Conservation (phyloP, 306 rosid species). For the Corylus americana region DNA sequence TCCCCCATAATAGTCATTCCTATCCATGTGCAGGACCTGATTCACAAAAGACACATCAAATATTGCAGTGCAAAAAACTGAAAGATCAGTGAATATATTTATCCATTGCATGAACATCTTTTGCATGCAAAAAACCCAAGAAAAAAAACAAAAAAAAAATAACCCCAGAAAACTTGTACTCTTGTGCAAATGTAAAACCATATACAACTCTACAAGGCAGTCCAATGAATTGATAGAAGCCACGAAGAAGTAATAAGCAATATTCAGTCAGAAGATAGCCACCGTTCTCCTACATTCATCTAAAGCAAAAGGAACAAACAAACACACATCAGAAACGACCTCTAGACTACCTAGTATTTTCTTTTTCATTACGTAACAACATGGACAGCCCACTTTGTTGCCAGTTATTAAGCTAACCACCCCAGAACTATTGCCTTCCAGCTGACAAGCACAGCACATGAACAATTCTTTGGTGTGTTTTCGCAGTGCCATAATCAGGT, state of each 20-base stretch:
- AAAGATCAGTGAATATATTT: neutral
- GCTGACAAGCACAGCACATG: neutral
- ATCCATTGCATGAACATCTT: no score
- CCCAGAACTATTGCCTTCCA: neutral
- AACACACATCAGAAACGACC: neutral
- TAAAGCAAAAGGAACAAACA: neutral
- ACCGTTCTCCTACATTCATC: neutral
- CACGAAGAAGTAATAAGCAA: neutral
- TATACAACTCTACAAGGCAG: neutral
- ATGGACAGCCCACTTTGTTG: neutral
- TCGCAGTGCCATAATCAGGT: neutral
- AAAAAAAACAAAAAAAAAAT: no score
- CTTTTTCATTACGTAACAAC: neutral
- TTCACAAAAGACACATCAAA: conserved; percentile 14
- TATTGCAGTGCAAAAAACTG: neutral
- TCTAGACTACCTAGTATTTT: neutral
- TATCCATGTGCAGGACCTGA: conserved; percentile 95
- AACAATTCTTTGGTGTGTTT: neutral
- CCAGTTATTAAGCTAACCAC: neutral
- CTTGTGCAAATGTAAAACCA: neutral
- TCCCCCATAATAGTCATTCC: conserved; percentile 96
- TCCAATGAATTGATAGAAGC: neutral
- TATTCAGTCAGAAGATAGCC: neutral
- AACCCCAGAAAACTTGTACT: neutral
- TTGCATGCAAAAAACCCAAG: no score